These are phyloP conservation scores for Paraurostyla sp. DNA, from an alignment of 73 alveolate species.

Conservation along the genomic window DNA sequence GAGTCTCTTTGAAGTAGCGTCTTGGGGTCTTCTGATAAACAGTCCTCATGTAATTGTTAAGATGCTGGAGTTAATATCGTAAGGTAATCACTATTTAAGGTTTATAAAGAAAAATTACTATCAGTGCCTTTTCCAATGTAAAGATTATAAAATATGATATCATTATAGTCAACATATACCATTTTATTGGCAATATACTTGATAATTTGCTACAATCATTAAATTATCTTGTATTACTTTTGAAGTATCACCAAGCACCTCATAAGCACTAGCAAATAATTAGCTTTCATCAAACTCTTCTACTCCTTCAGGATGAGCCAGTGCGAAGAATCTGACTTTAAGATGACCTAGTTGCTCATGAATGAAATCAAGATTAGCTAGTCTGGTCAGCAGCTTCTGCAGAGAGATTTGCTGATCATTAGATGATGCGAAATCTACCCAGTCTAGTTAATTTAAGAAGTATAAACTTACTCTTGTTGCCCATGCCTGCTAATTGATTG, in stretches of 20 bases:
- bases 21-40: slow-evolving; percentile 36
- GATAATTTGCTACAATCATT: neutral
- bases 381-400: slow-evolving; percentile 32
- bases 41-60: slow-evolving; percentile 20
- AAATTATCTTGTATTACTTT: neutral
- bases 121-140: slow-evolving; percentile 37
- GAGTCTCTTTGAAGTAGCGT: slow-evolving; percentile 43
- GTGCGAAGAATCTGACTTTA: slow-evolving; percentile 46
- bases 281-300: neutral
- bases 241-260: slow-evolving; percentile 4
- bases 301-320: neutral
- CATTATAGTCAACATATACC: slow-evolving; percentile 51
- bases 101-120: neutral
- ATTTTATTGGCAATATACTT: slow-evolving; percentile 46
- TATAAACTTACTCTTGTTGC: slow-evolving; percentile 21
- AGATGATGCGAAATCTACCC: slow-evolving; percentile 53
- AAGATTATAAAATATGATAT: slow-evolving; percentile 22
- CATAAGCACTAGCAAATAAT: neutral
- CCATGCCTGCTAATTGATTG: slow-evolving; percentile 37
- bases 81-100: neutral
- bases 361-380: slow-evolving; percentile 54
- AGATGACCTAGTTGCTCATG: slow-evolving; percentile 6
- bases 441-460: neutral
- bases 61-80: slow-evolving; percentile 33
- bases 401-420: slow-evolving; percentile 18